These are phyloP conservation scores for Leccinum arenicola DNA, from an alignment of 768 basidiomycete species.

Conservation along the genomic window DNA sequence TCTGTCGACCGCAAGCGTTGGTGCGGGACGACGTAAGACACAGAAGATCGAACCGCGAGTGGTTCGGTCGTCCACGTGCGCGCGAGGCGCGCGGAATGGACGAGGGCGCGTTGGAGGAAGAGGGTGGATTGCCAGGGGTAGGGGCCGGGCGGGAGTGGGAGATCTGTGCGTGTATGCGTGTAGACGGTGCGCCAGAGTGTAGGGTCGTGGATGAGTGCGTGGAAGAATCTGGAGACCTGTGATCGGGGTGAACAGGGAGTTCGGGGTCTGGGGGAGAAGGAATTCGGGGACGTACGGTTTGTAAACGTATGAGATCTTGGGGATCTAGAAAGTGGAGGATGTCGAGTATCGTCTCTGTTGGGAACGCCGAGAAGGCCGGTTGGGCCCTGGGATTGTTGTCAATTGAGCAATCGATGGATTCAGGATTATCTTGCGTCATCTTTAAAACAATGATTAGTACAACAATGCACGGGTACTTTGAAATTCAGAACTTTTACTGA, in stretches of 20 bases:
- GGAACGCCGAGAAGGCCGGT: slow-evolving; percentile 3
- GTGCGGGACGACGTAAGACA: not conserved
- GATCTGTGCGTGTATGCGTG: not conserved
- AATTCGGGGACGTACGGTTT: slow-evolving; percentile 4
- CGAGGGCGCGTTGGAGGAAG: slow-evolving; percentile 18
- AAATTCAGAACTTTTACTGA: not conserved
- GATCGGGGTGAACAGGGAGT: not conserved
- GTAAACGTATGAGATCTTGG: slow-evolving; percentile 16
- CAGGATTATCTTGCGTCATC: slow-evolving; percentile 7
- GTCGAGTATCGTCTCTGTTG: slow-evolving; percentile 16
- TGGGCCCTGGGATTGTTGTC: not conserved
- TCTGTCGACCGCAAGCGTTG: not conserved
- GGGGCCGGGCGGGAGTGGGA: slow-evolving; percentile 19
- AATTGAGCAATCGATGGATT: not conserved
- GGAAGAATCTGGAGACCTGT: slow-evolving; percentile 18
- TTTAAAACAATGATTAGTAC: not conserved
- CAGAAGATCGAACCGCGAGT: slow-evolving; percentile 2
- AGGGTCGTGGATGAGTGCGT: slow-evolving; percentile 8
- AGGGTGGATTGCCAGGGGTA: slow-evolving; percentile 19
- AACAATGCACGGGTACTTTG: not conserved
- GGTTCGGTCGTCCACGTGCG: slow-evolving; percentile 14
- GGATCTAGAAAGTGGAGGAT: slow-evolving; percentile 6
- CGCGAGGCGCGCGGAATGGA: slow-evolving; percentile 15
- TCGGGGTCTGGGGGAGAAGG: too few species aligned
- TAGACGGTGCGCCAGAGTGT: slow-evolving; percentile 16